These are phyloP conservation scores for Termitomyces sp. DNA, from an alignment of 768 basidiomycete species.

Conservation along the genomic window DNA sequence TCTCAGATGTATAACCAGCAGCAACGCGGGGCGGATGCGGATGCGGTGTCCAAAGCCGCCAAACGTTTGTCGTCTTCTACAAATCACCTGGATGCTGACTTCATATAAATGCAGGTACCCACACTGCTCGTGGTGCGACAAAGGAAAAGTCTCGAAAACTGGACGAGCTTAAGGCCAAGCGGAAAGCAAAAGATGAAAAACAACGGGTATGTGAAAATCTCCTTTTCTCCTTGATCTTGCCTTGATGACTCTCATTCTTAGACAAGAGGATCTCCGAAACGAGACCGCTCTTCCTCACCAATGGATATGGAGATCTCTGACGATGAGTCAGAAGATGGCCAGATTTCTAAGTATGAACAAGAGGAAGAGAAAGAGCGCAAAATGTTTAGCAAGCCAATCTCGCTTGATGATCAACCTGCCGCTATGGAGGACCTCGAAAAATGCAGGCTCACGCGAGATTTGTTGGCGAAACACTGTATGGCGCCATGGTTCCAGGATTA, in stretches of 20 bases:
- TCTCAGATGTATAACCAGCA: conserved; percentile 63
- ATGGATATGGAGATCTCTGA: conserved; percentile 87
- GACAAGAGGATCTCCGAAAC: conserved; percentile 54
- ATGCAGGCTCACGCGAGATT: conserved; percentile 62
- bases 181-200: conserved; percentile 87
- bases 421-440: conserved; percentile 52
- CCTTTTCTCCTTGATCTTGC: background rate
- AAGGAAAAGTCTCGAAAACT: conserved; percentile 78
- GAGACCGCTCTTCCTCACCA: conserved; percentile 72
- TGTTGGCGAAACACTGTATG: conserved; percentile 64
- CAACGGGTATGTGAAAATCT: conserved; percentile 53
- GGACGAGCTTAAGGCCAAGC: conserved; percentile 80
- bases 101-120: conserved; percentile 50
- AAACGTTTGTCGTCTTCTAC: conserved; percentile 51
- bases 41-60: conserved; percentile 64
- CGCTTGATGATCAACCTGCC: conserved; percentile 44
- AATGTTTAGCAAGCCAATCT: conserved; percentile 37
- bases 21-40: conserved; percentile 47
- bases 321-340: conserved; percentile 81
- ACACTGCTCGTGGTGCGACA: conserved; percentile 64
- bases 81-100: background rate
- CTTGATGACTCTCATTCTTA: conserved; percentile 15
- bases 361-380: conserved; percentile 63
- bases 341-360: conserved; percentile 68
- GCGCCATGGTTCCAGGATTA: conserved; percentile 86